Evolutionary conservation across 2,329 filamentous ascomycete species (phyloP).

Genomic region (Claviceps fusiformis): DNA sequence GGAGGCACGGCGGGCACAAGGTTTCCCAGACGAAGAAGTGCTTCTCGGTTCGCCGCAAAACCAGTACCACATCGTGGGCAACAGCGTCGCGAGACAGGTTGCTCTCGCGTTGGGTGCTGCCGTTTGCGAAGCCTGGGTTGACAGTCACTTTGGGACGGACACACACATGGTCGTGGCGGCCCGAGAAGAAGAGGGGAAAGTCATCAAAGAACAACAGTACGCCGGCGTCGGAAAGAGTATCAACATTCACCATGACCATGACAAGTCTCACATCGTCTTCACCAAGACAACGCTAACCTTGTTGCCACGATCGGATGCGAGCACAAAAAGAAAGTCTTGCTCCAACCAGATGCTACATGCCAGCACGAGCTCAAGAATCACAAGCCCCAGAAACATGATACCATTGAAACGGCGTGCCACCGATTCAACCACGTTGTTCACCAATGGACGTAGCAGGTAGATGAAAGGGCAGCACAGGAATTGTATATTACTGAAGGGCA

Average conservation of each 20-base stretch:
- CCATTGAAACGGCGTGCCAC: background rate
- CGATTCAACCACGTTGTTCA: background rate
- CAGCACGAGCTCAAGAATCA: background rate
- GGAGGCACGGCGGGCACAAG: conserved; percentile 63
- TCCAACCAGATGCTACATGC: background rate
- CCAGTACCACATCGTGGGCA: conserved; percentile 58
- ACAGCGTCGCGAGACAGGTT: conserved; percentile 59
- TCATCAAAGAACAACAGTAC: background rate
- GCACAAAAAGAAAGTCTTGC: background rate
- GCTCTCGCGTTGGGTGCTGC: conserved; percentile 52
- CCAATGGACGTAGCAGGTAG: too few species aligned
- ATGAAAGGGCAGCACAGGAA: background rate
- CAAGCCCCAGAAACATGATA: background rate
- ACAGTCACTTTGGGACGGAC: conserved; percentile 8
- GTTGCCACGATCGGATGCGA: background rate
- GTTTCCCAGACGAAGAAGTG: conserved; percentile 56
- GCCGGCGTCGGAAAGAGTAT: background rate
- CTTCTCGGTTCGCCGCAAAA: conserved; percentile 42
- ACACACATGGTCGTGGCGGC: background rate
- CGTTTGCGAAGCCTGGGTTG: conserved; percentile 40
- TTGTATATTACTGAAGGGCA: background rate
- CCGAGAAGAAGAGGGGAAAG: too few species aligned
- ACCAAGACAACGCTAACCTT: background rate
- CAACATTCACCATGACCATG: too few species aligned
- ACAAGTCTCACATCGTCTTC: background rate